Evolutionary conservation across 306 rosid genomes (phyloP).

Genomic region (Potentilla sterilis): DNA sequence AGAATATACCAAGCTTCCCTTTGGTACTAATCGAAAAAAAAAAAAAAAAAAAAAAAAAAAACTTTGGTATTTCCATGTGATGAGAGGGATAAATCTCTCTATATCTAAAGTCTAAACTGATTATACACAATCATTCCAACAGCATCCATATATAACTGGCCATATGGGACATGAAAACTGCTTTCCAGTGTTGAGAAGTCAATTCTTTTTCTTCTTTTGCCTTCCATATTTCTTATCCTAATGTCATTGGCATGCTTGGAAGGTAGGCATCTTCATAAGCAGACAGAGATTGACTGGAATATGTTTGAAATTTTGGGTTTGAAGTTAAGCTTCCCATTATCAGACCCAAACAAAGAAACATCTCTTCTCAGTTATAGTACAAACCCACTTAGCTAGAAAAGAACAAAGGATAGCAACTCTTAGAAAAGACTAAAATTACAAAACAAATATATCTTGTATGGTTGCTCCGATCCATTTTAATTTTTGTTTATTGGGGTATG

Average conservation of each 20-base stretch:
- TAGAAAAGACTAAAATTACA: not conserved
- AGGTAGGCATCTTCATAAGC: constrained; percentile 29
- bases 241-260: constrained; percentile 42
- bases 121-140: constrained; percentile 51
- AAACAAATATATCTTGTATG: not conserved
- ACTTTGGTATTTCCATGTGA: constrained; percentile 22
- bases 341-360: constrained; percentile 35
- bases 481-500: not conserved
- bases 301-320: constrained; percentile 19
- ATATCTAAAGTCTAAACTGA: constrained; percentile 31
- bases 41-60: no score
- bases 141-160: constrained; percentile 36
- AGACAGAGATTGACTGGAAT: constrained; percentile 24
- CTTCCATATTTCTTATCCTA: not conserved
- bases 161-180: constrained; percentile 38
- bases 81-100: constrained; percentile 20
- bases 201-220: constrained; percentile 30
- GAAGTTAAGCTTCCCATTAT: constrained; percentile 31
- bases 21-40: not conserved
- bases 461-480: not conserved
- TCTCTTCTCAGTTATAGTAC: constrained; percentile 1
- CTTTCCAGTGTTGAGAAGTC: constrained; percentile 45
- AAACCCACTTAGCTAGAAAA: not conserved
- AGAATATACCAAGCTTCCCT: constrained; percentile 19
- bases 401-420: not conserved